Conservation (phyloP, 108 stramenopile species). For the Craspedostauros australis region DNA sequence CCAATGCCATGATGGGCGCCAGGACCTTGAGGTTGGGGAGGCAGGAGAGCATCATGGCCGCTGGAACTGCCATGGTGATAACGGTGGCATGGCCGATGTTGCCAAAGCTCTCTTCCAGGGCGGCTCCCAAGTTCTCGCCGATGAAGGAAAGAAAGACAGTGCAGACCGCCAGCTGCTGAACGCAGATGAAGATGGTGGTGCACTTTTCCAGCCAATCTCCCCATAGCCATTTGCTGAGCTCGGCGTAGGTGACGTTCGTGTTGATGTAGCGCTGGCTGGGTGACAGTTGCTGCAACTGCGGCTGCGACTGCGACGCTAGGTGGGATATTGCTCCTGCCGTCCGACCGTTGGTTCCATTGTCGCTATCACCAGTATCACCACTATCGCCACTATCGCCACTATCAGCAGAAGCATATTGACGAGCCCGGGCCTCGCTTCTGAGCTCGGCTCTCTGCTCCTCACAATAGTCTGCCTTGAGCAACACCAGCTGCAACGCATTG, state of each 20-base stretch:
- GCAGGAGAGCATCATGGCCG: constrained; percentile 34
- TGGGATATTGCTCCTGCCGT: not conserved
- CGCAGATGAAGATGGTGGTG: constrained; percentile 42
- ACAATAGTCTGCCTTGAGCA: no score
- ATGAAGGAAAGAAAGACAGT: constrained; percentile 73
- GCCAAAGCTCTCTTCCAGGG: constrained; percentile 14
- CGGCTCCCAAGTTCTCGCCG: constrained; percentile 62
- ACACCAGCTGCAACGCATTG: no score
- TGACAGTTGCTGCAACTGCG: constrained; percentile 2
- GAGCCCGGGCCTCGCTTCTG: no score
- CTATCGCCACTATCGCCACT: not conserved
- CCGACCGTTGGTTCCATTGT: not conserved
- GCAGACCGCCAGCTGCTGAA: constrained; percentile 63
- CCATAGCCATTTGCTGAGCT: constrained; percentile 63
- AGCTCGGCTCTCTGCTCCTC: no score
- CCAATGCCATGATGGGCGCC: constrained; percentile 48
- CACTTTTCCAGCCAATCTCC: constrained; percentile 48
- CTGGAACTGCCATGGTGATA: constrained; percentile 47
- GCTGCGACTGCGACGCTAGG: not conserved
- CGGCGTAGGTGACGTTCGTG: constrained; percentile 50
- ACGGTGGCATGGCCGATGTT: constrained; percentile 23
- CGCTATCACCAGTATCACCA: not conserved
- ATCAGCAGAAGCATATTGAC: no score
- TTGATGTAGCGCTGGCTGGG: constrained; percentile 3
- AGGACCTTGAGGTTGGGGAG: constrained; percentile 44